phyloP scores from a whole-genome alignment of 2,329 filamentous ascomycete genomes.

The Xylariaceae sp. region DNA sequence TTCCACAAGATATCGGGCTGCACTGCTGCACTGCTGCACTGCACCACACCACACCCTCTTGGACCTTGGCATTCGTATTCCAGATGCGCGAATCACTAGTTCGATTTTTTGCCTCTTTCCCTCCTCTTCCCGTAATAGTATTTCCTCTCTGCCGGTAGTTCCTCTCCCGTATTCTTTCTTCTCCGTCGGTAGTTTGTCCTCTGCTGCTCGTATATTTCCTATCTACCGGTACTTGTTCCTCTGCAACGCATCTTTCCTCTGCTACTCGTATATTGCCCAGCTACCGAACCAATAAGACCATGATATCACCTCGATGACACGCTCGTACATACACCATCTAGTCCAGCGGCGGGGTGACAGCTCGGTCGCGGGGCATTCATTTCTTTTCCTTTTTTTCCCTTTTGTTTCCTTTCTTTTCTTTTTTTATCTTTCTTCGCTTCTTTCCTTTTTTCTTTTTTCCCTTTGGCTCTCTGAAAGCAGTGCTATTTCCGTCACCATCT shows the following conservation, averaged over 20 bases:
- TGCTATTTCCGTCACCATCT: background rate
- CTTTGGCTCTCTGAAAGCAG: background rate
- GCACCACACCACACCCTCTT: constrained; percentile 2
- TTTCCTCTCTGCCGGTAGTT: too few relatives aligned
- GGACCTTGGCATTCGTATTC: constrained; percentile 21
- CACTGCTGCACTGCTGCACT: background rate
- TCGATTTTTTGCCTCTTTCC: too few relatives aligned
- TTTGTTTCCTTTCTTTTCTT: background rate
- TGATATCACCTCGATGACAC: background rate
- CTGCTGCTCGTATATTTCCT: too few relatives aligned
- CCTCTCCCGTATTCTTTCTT: too few relatives aligned
- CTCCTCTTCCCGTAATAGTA: too few relatives aligned
- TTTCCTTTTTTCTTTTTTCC: background rate
- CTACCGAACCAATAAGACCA: background rate
- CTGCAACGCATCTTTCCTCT: too few relatives aligned
- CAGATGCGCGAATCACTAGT: constrained; percentile 12
- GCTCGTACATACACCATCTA: background rate
- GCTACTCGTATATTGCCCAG: background rate
- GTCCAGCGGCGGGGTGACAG: background rate
- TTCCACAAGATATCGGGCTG: background rate
- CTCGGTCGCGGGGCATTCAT: too few relatives aligned
- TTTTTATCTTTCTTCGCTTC: too few relatives aligned
- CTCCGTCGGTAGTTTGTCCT: too few relatives aligned
- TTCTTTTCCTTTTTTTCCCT: background rate
- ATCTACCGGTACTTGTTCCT: too few relatives aligned